Base-by-base conservation (phyloP, 1,284 basidiomycete species). In the Sphaerobolus stellatus region DNA sequence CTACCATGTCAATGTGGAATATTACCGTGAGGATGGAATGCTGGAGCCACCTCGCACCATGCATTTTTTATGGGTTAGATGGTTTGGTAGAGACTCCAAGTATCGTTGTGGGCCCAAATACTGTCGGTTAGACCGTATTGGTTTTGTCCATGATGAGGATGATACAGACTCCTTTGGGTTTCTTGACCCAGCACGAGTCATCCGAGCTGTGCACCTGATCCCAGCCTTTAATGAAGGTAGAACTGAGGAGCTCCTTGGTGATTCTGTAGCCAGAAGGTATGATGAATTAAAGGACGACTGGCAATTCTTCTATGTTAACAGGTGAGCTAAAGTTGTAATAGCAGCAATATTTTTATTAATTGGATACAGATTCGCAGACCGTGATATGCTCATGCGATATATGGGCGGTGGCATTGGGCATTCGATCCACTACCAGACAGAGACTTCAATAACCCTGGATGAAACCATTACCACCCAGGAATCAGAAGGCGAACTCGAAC, bases 321-420 rank as follows among this genome's bases (percentile, higher is more conserved):
- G 62, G 63, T 65, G 24, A 47, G 62, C 57, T 18, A 9, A 7
- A 18, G 9, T 8, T 18, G 7, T 7, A n/a, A 11, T 33, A 22
- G 44, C 9, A 16, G 14, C 4, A 25, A 18, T 34, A 27, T 49
- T 5, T n/a, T 9, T 25, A 8, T 22, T 16, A 7, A 43, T 16
- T 27, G 8, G 22, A 36, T 2, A 20, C 13, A 65, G 62, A 9
- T 66, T 67, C 50, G 63, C 63, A 8, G 68, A 68, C 40, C 61
- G 64, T 3, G 66, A 68, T 44, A 68, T 66, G 62, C 49, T 61
- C 16, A 66, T 64, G 57, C 60, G 64, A 1, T 65, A 58, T 33
- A 55, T 4, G 65, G 66, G 20, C 54, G 59, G 6, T 64, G 64
- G 64, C 5, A 50, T 68, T 18, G 65, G 65, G 4, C 65, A 68